Evolutionary conservation across 192 early-diverging fungal genomes (phyloP).

Genomic region (Chytriomyces sp.): DNA sequence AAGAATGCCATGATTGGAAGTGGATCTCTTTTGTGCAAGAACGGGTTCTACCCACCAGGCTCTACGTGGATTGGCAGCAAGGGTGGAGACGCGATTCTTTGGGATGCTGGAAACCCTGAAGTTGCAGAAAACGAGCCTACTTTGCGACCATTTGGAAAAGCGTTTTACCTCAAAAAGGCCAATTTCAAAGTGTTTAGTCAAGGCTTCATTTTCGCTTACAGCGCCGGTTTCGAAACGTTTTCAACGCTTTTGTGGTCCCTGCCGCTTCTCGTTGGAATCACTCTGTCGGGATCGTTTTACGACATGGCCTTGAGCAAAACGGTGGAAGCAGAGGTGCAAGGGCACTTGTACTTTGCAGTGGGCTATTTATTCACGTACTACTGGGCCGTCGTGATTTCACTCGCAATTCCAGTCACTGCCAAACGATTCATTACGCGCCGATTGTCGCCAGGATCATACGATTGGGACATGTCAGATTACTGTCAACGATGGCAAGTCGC

Average conservation of each 20-base stretch:
- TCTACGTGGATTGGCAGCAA: conserved; percentile 48
- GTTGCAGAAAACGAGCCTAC: conserved; percentile 13
- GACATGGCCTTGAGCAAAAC: not conserved
- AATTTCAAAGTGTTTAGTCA: conserved; percentile 37
- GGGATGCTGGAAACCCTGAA: conserved; percentile 30
- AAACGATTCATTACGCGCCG: conserved; percentile 52
- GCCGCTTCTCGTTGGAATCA: conserved; percentile 1
- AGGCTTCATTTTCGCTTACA: conserved; percentile 12
- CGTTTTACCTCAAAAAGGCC: conserved; percentile 52
- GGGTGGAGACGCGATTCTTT: conserved; percentile 45
- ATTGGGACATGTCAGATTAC: conserved; percentile 56
- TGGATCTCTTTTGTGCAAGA: conserved; percentile 44
- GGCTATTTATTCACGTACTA: not conserved
- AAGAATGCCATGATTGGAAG: conserved; percentile 47
- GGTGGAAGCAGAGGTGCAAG: not conserved
- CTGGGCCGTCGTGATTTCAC: not conserved
- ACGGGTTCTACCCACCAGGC: conserved; percentile 34
- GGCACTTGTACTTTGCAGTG: conserved; percentile 2
- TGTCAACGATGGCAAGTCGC: conserved; percentile 57
- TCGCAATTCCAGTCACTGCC: conserved; percentile 17
- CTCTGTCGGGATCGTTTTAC: conserved; percentile 3
- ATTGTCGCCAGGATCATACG: conserved; percentile 43
- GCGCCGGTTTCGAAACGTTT: not conserved
- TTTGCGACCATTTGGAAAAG: conserved; percentile 50
- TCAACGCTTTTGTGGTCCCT: not conserved